Conservation (phyloP, 768 basidiomycete species). For the Phlebiopsis gigantea region DNA sequence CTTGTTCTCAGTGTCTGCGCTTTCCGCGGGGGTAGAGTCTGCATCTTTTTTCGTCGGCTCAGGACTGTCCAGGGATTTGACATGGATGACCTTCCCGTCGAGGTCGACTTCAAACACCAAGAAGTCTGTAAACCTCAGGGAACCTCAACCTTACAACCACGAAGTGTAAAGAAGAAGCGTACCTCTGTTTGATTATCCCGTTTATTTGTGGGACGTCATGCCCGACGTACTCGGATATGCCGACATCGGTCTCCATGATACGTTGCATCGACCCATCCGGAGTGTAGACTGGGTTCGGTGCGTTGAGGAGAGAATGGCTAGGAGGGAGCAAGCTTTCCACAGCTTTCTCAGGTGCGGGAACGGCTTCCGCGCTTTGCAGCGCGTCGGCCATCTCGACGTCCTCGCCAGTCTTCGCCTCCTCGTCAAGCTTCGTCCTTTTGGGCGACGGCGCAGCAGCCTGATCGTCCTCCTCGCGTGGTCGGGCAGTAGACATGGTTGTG, state of each 20-base stretch:
- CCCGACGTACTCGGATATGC: conserved; percentile 84
- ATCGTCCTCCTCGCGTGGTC: conserved; percentile 22
- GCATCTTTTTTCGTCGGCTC: conserved; percentile 43
- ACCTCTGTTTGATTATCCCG: conserved; percentile 98
- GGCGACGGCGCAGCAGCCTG: conserved; percentile 23
- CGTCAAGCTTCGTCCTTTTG: conserved; percentile 34
- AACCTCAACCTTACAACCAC: conserved; percentile 3
- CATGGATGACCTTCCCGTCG: conserved; percentile 71
- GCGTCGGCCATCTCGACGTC: conserved; percentile 15
- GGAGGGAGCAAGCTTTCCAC: conserved; percentile 49
- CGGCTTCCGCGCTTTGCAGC: conserved; percentile 1
- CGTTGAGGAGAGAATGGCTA: conserved; percentile 65
- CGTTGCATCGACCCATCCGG: conserved; percentile 52
- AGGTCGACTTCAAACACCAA: conserved; percentile 88
- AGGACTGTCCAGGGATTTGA: conserved; percentile 76
- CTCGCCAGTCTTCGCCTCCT: conserved; percentile 11
- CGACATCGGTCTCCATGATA: conserved; percentile 73
- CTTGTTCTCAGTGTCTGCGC: conserved; percentile 14
- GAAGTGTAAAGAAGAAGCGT: conserved; percentile 17
- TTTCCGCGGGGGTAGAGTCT: conserved; percentile 16
- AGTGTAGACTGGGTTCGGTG: conserved; percentile 43
- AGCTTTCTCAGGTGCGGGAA: not conserved
- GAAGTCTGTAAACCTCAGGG: conserved; percentile 89
- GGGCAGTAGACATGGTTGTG: conserved; percentile 12
- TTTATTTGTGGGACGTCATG: conserved; percentile 65